phyloP scores from a whole-genome alignment of 2,329 filamentous ascomycete genomes.

The Fusarium graminum region DNA sequence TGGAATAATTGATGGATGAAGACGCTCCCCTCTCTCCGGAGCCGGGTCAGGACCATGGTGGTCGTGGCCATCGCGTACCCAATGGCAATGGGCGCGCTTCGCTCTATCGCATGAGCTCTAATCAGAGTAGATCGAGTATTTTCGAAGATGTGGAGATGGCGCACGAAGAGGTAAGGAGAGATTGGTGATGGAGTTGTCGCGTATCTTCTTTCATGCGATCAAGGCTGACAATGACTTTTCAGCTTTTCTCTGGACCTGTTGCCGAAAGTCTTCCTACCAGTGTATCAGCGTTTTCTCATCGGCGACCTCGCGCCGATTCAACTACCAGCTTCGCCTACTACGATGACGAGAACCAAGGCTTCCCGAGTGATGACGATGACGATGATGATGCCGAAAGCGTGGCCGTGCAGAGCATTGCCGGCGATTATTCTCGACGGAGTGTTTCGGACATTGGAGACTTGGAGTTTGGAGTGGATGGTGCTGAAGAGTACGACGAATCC shows the following conservation, averaged over 20 bases:
- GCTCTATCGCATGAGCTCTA: slow-evolving; percentile 76
- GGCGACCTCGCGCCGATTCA: slow-evolving; percentile 83
- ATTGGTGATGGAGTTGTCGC: background rate
- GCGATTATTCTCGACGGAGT: slow-evolving; percentile 50
- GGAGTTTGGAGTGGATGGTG: slow-evolving; percentile 56
- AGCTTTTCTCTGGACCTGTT: slow-evolving; percentile 90
- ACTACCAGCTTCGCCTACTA: slow-evolving; percentile 92
- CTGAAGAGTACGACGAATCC: slow-evolving; percentile 57
- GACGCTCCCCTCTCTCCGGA: slow-evolving; percentile 42
- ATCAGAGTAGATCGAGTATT: slow-evolving; percentile 81
- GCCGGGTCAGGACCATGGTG: slow-evolving; percentile 36
- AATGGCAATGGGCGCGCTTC: slow-evolving; percentile 44
- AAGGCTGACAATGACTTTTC: slow-evolving; percentile 9
- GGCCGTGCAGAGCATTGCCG: slow-evolving; percentile 37
- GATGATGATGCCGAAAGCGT: slow-evolving; percentile 51
- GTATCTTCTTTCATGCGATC: background rate
- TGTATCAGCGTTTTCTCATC: slow-evolving; percentile 90
- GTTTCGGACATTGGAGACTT: slow-evolving; percentile 58
- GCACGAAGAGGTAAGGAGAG: slow-evolving; percentile 80
- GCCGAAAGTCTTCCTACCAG: slow-evolving; percentile 97
- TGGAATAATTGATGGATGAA: slow-evolving; percentile 49
- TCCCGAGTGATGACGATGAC: slow-evolving; percentile 48
- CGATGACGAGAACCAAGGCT: slow-evolving; percentile 69
- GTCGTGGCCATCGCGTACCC: slow-evolving; percentile 28
- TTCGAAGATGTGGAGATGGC: slow-evolving; percentile 99